Evolutionary conservation across 441 rosid species (phyloP).

Genomic region (Kokia cookei): DNA sequence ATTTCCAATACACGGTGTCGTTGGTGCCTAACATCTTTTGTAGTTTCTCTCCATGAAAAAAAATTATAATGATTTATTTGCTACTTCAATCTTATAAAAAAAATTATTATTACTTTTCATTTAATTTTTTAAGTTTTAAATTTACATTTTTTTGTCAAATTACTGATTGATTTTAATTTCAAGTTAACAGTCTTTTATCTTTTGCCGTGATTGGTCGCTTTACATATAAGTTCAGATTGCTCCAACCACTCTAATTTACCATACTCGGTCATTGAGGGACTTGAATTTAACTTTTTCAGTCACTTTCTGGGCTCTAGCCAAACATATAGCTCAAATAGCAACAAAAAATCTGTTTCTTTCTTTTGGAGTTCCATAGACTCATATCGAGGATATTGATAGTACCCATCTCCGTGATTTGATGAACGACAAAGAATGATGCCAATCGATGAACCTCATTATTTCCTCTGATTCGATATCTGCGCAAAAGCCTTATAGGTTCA

Average conservation of each 20-base stretch:
- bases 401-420: constrained; percentile 80
- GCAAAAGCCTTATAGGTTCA: not conserved
- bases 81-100: too few species aligned
- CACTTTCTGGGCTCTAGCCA: not conserved
- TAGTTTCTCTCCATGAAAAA: too few species aligned
- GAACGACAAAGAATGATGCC: constrained; percentile 62
- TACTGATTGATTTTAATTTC: too few species aligned
- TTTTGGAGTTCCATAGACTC: constrained; percentile 31
- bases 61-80: too few species aligned
- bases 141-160: too few species aligned
- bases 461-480: not conserved
- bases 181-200: too few species aligned
- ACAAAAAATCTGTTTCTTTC: not conserved
- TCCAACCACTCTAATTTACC: constrained; percentile 54
- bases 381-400: constrained; percentile 67
- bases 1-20: too few species aligned
- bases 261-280: constrained; percentile 69
- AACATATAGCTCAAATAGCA: not conserved
- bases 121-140: too few species aligned
- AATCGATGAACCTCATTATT: constrained; percentile 38
- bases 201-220: not conserved
- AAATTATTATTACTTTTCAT: too few species aligned
- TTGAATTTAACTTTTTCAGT: constrained; percentile 47
- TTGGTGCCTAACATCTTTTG: too few species aligned
- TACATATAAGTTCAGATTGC: constrained; percentile 31